Base-by-base conservation (phyloP, 176 grass and related monocot genomes). In the Guadua angustifolia region DNA sequence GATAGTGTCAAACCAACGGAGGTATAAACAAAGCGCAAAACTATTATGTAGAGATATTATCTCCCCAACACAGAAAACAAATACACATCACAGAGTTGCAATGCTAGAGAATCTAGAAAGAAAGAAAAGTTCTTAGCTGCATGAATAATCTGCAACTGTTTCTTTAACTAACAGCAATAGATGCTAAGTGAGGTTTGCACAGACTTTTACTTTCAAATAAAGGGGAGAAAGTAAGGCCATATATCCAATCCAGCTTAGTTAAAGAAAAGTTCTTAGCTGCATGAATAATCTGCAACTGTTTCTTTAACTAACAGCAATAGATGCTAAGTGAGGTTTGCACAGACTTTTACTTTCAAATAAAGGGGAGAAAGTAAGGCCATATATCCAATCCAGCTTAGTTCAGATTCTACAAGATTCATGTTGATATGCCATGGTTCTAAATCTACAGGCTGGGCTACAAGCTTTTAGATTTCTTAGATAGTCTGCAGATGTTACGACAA, bases 391-490 rank as follows among this genome's bases (percentile, higher is more conserved):
- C 9, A 53, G 25, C 11, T 60, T 26, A 46, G 3, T 29, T 39
- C 3, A 22, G 43, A 52, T 71, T 82, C 18, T 63, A 78, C 29
- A 82, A 7, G 66, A 69, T 53, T 82, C n/a, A 77, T 35, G 24
- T 53, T 83, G 22, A 70, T 70, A 35, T n/a, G 18, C 33, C 7
- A 17, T 87, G 16, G 29, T 61, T 70, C 29, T 75, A 69, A 67
- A 46, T 49, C 19, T 21, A 50, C 16, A 61, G 5, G 9, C 24
- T 1, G 9, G 61, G 7, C 33, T 49, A 62, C 16, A 53, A 62
- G 12, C 11, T 77, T 69, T 82, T 49, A 70, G 6, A 43, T 60
- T 69, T 38, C 15, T 59, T 80, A 65, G 58, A 56, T 35, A 22
- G 2, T 62, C 43, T 33, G 39, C 63, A 47, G 16, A 76, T 77